Conservation (phyloP, 805 yeast genomes). For the Lachancea sp. region DNA sequence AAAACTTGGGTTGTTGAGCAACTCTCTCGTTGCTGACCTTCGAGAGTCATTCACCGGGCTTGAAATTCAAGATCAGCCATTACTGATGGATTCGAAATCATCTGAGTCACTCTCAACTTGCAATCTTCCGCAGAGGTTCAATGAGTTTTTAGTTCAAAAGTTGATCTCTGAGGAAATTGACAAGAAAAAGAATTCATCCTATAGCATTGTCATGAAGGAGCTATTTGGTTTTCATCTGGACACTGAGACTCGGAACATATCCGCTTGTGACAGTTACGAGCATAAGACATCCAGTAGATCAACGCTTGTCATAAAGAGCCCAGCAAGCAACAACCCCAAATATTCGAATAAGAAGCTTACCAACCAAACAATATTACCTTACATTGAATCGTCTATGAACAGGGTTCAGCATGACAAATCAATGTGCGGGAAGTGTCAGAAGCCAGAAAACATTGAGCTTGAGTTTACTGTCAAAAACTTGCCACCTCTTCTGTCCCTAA, state of each 20-base stretch:
- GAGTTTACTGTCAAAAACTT: slow-evolving; percentile 44
- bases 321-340: slow-evolving; percentile 24
- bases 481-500: slow-evolving; percentile 61
- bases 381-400: slow-evolving; percentile 56
- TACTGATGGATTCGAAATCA: not conserved
- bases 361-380: slow-evolving; percentile 42
- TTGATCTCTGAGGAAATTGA: slow-evolving; percentile 26
- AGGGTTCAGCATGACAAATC: slow-evolving; percentile 44
- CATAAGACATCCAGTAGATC: slow-evolving; percentile 18
- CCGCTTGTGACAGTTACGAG: slow-evolving; percentile 23
- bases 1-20: slow-evolving; percentile 6
- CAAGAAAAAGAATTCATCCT: slow-evolving; percentile 13
- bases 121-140: slow-evolving; percentile 21
- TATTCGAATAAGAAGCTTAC: slow-evolving; percentile 30
- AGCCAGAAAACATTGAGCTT: slow-evolving; percentile 49
- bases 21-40: slow-evolving; percentile 3
- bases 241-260: slow-evolving; percentile 13
- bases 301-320: slow-evolving; percentile 25
- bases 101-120: not conserved
- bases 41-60: not conserved
- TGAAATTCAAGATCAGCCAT: not conserved
- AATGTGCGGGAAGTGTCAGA: slow-evolving; percentile 46
- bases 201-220: slow-evolving; percentile 24
- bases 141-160: slow-evolving; percentile 21
- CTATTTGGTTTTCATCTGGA: slow-evolving; percentile 29